phyloP scores from a whole-genome alignment of 2,329 filamentous ascomycete species.

The Monosporascus sp. region DNA sequence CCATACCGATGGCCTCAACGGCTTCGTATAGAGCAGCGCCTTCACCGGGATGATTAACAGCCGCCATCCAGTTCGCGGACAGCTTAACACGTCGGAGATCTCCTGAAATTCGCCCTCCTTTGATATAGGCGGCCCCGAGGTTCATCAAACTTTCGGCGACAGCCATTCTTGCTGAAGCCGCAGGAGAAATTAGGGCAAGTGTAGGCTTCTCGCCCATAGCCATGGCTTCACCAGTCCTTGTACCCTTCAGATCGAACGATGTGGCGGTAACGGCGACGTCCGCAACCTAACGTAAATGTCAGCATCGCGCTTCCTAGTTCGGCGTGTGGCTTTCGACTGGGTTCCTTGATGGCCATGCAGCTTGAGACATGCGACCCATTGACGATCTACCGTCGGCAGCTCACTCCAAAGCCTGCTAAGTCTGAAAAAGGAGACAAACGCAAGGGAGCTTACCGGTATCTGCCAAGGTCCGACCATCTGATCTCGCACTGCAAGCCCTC shows the following conservation, averaged over 20 bases:
- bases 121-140: slow-evolving; percentile 65
- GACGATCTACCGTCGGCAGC: too few species aligned
- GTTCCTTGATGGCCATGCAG: too few species aligned
- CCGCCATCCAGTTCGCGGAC: slow-evolving; percentile 98
- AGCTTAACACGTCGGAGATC: slow-evolving; percentile 76
- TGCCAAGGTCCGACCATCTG: slow-evolving; percentile 98
- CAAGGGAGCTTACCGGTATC: slow-evolving; percentile 52
- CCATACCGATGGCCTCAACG: slow-evolving; percentile 87
- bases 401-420: too few species aligned
- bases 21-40: slow-evolving; percentile 90
- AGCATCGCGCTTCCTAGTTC: too few species aligned
- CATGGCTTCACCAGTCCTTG: slow-evolving; percentile 88
- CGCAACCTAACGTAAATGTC: slow-evolving; percentile 43
- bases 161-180: slow-evolving; percentile 91
- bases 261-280: slow-evolving; percentile 92
- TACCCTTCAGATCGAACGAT: slow-evolving; percentile 61
- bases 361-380: too few species aligned
- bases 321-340: too few species aligned
- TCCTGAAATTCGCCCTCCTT: slow-evolving; percentile 42
- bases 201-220: slow-evolving; percentile 49
- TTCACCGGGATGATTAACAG: slow-evolving; percentile 88
- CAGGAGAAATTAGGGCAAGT: slow-evolving; percentile 82
- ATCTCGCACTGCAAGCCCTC: slow-evolving; percentile 81
- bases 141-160: slow-evolving; percentile 94
- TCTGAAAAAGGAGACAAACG: too few species aligned